Base-by-base conservation (phyloP, 148 eudicot genomes). In the Heliamphora exappendiculata region DNA sequence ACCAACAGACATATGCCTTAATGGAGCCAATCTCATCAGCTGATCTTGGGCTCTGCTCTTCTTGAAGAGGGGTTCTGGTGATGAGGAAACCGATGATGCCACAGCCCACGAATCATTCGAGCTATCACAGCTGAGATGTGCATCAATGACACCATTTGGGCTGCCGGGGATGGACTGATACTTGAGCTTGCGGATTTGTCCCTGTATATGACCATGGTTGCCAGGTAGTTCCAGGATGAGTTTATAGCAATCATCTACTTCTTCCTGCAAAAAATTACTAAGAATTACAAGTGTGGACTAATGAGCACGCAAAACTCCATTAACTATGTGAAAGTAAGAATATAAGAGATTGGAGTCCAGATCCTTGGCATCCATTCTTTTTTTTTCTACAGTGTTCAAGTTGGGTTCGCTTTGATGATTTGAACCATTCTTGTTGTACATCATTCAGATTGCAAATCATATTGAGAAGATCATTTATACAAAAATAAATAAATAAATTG, bases 101-200 rank as follows among this genome's bases (percentile, higher is more conserved):
- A 54, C 70, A 13, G 51, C 58, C 90, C 88, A 83, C 1, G 90
- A 82, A 44, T 85, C 86, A 28, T 75, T 81, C 16, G 90, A 79
- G 78, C 86, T 85, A 44, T 84, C 88, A 3, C 68, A 81, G 80
- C 86, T 77, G 45, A 87, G 77, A 71, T 83, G 77, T 20, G 85
- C 83, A 83, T 82, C 82, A 67, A 82, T 71, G 7, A 82, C 91
- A 51, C 88, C 92, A 29, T 74, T 88, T 70, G 90, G 91, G 77
- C 94, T 90, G 42, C 65, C 67, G 4, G 88, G 88, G 49, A 80
- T 67, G 20, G 69, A 49, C 59, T 39, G 51, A 64, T 69, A 66
- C 71, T 86, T 87, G 67, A 91, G 84, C 76, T 93, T 91, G 51
- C 75, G 73, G 31, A 74, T 68, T 78, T 41, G 76, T 44, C 29